phyloP scores from a whole-genome alignment of 1,284 basidiomycete genomes.

The Sanghuangporus sanghuang region DNA sequence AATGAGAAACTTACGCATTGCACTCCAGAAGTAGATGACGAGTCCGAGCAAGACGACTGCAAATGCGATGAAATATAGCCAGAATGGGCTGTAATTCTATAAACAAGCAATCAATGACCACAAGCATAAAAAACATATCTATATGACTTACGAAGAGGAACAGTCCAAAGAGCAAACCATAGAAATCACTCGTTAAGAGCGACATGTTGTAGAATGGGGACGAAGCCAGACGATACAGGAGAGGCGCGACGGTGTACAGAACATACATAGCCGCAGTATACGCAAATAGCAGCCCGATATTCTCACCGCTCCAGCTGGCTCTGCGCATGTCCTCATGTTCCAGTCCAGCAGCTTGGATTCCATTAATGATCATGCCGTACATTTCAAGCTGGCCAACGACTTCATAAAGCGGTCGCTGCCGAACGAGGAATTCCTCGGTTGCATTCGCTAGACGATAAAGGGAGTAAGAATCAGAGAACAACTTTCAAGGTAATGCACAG shows the following conservation, averaged over 20 bases:
- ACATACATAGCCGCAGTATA: constrained; percentile 80
- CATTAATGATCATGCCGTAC: constrained; percentile 77
- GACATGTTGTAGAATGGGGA: constrained; percentile 82
- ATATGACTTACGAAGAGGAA: constrained; percentile 31
- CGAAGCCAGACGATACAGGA: constrained; percentile 78
- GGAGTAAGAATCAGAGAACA: neutral
- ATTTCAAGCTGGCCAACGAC: constrained; percentile 82
- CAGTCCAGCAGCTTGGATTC: constrained; percentile 67
- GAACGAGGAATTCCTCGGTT: constrained; percentile 82
- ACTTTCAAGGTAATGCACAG: neutral
- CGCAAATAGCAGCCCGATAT: constrained; percentile 66
- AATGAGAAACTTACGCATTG: constrained; percentile 43
- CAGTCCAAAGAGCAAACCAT: constrained; percentile 74
- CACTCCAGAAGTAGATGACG: constrained; percentile 77
- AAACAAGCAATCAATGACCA: neutral
- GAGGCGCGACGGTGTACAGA: constrained; percentile 78
- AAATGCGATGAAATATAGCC: constrained; percentile 80
- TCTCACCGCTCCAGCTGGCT: constrained; percentile 67
- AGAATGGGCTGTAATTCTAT: constrained; percentile 74
- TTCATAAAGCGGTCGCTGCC: constrained; percentile 76
- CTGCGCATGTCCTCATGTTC: constrained; percentile 64
- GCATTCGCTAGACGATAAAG: constrained; percentile 58
- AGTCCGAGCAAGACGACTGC: constrained; percentile 65
- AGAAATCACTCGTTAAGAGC: constrained; percentile 80
- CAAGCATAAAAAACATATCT: constrained; percentile 22